Conservation (phyloP, 352 stramenopile species). For the Peronospora belbahrii region DNA sequence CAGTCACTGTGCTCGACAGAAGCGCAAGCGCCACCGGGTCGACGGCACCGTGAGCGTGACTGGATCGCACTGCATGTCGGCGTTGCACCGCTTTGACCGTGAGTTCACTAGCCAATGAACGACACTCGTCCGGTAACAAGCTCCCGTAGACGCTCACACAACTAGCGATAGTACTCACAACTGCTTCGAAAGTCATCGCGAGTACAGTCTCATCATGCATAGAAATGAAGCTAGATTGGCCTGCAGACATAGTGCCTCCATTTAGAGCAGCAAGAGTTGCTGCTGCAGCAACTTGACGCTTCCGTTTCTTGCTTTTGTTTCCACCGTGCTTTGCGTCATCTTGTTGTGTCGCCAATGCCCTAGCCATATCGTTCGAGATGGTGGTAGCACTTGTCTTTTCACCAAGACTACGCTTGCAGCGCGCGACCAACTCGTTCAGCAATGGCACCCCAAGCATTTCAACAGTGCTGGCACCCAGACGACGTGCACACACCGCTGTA, state of each 20-base stretch:
- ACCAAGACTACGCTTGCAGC: slow-evolving; percentile 45
- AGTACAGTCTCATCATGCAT: slow-evolving; percentile 38
- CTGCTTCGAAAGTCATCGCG: slow-evolving; percentile 38
- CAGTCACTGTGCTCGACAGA: slow-evolving; percentile 44
- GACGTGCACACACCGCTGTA: slow-evolving; percentile 42
- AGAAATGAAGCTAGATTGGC: slow-evolving; percentile 42
- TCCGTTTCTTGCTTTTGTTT: slow-evolving; percentile 80
- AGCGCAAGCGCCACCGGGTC: slow-evolving; percentile 45
- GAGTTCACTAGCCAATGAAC: slow-evolving; percentile 39
- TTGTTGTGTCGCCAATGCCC: slow-evolving; percentile 12
- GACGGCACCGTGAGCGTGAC: slow-evolving; percentile 14
- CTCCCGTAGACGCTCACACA: slow-evolving; percentile 56
- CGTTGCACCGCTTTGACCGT: slow-evolving; percentile 32
- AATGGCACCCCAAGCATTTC: slow-evolving; percentile 64
- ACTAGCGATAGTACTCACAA: slow-evolving; percentile 42
- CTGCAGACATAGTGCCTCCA: slow-evolving; percentile 7
- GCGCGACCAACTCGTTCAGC: slow-evolving; percentile 47
- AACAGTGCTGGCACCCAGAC: slow-evolving; percentile 58
- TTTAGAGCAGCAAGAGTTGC: slow-evolving; percentile 33
- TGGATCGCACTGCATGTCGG: slow-evolving; percentile 12
- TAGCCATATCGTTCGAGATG: slow-evolving; percentile 7
- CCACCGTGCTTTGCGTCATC: slow-evolving; percentile 16
- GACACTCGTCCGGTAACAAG: slow-evolving; percentile 38
- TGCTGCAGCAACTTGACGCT: slow-evolving; percentile 55
- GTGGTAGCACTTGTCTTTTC: slow-evolving; percentile 12